Evolutionary conservation across 768 basidiomycete species (phyloP).

Genomic region (Kwoniella dendrophila): DNA sequence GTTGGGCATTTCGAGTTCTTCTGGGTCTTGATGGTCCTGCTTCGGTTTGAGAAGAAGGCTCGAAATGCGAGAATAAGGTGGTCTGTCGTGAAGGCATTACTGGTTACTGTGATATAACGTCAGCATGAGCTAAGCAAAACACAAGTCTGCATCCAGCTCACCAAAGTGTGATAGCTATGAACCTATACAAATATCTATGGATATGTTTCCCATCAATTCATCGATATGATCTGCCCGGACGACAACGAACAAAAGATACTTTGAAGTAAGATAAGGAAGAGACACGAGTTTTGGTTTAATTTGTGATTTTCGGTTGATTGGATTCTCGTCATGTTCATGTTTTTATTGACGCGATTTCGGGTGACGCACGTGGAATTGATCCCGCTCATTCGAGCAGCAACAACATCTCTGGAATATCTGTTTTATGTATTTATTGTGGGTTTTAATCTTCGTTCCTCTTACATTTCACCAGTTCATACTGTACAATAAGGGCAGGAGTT

Average conservation of each 20-base stretch:
- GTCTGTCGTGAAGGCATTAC: constrained; percentile 31
- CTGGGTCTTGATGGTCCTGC: constrained; percentile 7
- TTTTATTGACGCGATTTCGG: neutral
- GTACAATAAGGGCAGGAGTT: neutral
- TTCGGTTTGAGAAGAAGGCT: neutral
- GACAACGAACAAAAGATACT: too few species aligned
- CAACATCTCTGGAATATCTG: too few species aligned
- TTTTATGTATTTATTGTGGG: neutral
- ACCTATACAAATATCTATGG: too few species aligned
- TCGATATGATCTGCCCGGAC: too few species aligned
- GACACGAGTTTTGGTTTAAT: neutral
- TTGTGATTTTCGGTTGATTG: constrained; percentile 5
- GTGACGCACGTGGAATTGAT: constrained; percentile 2
- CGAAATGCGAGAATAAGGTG: constrained; percentile 26
- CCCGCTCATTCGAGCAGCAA: constrained; percentile 7
- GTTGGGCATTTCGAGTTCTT: neutral
- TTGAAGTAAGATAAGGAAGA: too few species aligned
- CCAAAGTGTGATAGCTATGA: too few species aligned
- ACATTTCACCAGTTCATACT: too few species aligned
- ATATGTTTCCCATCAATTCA: neutral
- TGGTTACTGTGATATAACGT: too few species aligned
- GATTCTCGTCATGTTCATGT: neutral
- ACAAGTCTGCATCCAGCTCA: too few species aligned
- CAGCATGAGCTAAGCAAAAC: too few species aligned
- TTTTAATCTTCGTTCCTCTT: neutral